Evolutionary conservation across 805 yeast genomes (phyloP).

Genomic region (Scheffersomyces amazonensis): DNA sequence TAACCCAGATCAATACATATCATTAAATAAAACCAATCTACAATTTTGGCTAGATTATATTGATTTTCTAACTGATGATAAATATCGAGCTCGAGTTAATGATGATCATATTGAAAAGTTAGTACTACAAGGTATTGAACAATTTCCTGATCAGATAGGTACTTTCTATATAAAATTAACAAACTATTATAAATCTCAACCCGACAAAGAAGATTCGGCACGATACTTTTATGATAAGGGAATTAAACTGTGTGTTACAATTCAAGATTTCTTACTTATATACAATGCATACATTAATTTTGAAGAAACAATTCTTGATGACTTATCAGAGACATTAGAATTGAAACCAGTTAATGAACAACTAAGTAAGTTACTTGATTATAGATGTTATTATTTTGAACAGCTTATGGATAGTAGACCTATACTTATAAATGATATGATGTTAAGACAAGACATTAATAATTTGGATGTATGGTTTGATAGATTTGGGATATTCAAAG

Average conservation of each 20-base stretch:
- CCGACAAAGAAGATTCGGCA: slow-evolving; percentile 22
- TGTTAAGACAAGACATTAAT: slow-evolving; percentile 58
- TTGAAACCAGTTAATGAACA: slow-evolving; percentile 12
- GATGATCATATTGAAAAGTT: slow-evolving; percentile 22
- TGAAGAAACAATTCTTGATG: slow-evolving; percentile 43
- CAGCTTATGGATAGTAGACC: slow-evolving; percentile 54
- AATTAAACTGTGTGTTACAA: slow-evolving; percentile 43
- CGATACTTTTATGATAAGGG: slow-evolving; percentile 46
- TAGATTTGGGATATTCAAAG: slow-evolving; percentile 45
- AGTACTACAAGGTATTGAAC: slow-evolving; percentile 11
- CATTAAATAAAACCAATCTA: slow-evolving; percentile 39
- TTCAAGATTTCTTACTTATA: slow-evolving; percentile 59
- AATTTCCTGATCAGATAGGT: slow-evolving; percentile 61
- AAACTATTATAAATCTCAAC: slow-evolving; percentile 40
- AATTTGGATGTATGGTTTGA: slow-evolving; percentile 68
- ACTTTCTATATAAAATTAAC: slow-evolving; percentile 48
- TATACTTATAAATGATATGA: slow-evolving; percentile 62
- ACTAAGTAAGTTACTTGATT: slow-evolving; percentile 27
- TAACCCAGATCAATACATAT: slow-evolving; percentile 23
- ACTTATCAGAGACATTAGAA: slow-evolving; percentile 11
- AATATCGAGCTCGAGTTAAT: slow-evolving; percentile 3
- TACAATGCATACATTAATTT: slow-evolving; percentile 63
- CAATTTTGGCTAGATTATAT: slow-evolving; percentile 48
- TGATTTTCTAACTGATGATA: slow-evolving; percentile 33
- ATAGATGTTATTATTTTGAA: slow-evolving; percentile 49